Conservation (phyloP, 139 green algal species). For the Desmodesmus armatus region DNA sequence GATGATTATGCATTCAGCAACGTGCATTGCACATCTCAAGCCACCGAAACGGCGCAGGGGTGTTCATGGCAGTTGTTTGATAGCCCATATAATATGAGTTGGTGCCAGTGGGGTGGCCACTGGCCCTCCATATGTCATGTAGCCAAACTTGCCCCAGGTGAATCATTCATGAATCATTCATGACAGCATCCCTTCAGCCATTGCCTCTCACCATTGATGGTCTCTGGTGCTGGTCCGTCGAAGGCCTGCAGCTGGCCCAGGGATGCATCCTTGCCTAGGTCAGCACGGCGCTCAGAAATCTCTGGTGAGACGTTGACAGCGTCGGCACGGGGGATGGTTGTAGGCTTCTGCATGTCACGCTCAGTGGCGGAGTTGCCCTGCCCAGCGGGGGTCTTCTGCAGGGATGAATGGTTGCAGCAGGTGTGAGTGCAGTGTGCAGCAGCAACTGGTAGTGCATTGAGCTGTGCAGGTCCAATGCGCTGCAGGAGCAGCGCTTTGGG, state of each 20-base stretch:
- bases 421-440: too few relatives aligned
- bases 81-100: background rate
- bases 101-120: background rate
- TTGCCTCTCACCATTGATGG: constrained; percentile 20
- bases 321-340: too few relatives aligned
- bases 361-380: too few relatives aligned
- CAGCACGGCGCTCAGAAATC: constrained; percentile 1
- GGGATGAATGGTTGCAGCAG: too few relatives aligned
- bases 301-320: background rate
- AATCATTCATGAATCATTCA: background rate
- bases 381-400: too few relatives aligned
- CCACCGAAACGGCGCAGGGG: background rate
- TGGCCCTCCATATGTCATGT: background rate
- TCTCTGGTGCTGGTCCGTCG: constrained; percentile 28
- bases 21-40: too few relatives aligned
- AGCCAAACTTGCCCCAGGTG: background rate
- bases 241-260: constrained; percentile 32
- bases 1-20: too few relatives aligned
- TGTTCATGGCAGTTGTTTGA: background rate
- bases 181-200: background rate
- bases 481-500: too few relatives aligned
- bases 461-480: too few relatives aligned
- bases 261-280: constrained; percentile 17
- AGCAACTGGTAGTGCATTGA: too few relatives aligned
- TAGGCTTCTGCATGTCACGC: too few relatives aligned